phyloP scores from a whole-genome alignment of 1,284 basidiomycete species.

The Athelia sp. region DNA sequence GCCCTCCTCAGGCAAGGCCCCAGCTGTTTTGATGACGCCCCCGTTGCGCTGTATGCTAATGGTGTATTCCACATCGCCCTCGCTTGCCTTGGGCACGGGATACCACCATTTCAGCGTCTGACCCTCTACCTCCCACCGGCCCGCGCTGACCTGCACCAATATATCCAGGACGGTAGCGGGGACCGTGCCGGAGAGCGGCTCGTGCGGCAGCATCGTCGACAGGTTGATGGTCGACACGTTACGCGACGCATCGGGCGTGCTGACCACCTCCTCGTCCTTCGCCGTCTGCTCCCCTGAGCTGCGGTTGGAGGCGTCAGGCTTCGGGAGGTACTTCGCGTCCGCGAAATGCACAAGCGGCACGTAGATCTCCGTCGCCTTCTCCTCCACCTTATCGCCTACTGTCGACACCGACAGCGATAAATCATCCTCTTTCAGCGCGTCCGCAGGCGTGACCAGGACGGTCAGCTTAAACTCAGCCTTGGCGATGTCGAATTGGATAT shows the following conservation, averaged over 20 bases:
- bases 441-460: slow-evolving; percentile 55
- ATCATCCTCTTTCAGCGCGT: slow-evolving; percentile 24
- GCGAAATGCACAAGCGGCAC: slow-evolving; percentile 90
- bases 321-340: neutral
- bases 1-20: neutral
- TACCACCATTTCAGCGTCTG: slow-evolving; percentile 86
- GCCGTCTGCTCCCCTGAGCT: neutral
- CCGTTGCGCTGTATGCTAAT: slow-evolving; percentile 62
- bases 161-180: slow-evolving; percentile 31
- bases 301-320: too few relatives aligned
- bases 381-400: slow-evolving; percentile 25
- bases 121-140: slow-evolving; percentile 65
- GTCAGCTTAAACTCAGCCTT: slow-evolving; percentile 66
- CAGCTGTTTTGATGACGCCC: slow-evolving; percentile 46
- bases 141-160: slow-evolving; percentile 55
- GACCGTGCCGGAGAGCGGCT: slow-evolving; percentile 8
- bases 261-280: neutral
- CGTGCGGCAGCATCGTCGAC: slow-evolving; percentile 4
- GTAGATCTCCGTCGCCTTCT: slow-evolving; percentile 78
- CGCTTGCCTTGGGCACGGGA: slow-evolving; percentile 48
- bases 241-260: neutral
- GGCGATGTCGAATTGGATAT: slow-evolving; percentile 74
- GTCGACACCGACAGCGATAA: too few relatives aligned
- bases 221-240: slow-evolving; percentile 18
- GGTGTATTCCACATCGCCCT: slow-evolving; percentile 47